A percentile compares a stretch with the other conserved stretches of the same genome.
These are phyloP conservation scores for Microbotryum lychnidis-dioicae DNA, from an alignment of 1,284 basidiomycete species.

Conservation along the genomic window DNA sequence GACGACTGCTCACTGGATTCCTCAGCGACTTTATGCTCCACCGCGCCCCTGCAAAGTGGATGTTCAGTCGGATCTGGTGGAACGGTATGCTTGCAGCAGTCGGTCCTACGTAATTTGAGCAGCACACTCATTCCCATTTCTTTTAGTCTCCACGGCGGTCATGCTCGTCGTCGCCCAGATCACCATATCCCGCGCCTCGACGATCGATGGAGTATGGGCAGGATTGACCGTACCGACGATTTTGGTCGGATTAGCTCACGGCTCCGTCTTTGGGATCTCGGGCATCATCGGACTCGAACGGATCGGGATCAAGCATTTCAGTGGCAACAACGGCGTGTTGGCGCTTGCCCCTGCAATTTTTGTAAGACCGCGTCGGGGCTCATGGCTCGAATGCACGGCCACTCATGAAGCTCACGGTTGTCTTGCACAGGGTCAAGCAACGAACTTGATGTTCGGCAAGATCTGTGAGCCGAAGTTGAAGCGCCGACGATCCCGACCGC, in stretches of 20 bases:
- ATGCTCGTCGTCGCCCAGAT: slow-evolving; percentile 15
- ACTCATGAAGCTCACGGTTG: neutral
- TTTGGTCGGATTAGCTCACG: slow-evolving; percentile 22
- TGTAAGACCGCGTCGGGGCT: neutral
- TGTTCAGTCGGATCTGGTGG: slow-evolving; percentile 21
- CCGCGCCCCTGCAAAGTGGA: neutral
- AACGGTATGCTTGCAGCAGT: neutral
- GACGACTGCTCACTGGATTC: slow-evolving; percentile 23
- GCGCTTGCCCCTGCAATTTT: slow-evolving; percentile 26
- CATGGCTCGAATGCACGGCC: no score
- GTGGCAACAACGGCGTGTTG: slow-evolving; percentile 19
- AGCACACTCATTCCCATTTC: neutral
- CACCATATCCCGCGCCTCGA: neutral
- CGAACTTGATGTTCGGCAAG: slow-evolving; percentile 25
- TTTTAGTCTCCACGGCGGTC: neutral
- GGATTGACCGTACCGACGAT: slow-evolving; percentile 20
- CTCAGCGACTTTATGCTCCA: slow-evolving; percentile 21
- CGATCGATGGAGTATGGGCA: neutral
- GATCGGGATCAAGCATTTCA: slow-evolving; percentile 24
- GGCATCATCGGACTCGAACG: slow-evolving; percentile 24
- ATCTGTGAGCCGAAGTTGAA: slow-evolving; percentile 13
- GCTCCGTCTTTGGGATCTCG: slow-evolving; percentile 17
- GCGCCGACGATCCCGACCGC: neutral
- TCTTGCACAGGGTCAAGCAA: slow-evolving; percentile 16
- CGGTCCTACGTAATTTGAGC: neutral